Evolutionary conservation across 2,329 filamentous ascomycete species (phyloP).

Genomic region (Colletotrichum sp.): DNA sequence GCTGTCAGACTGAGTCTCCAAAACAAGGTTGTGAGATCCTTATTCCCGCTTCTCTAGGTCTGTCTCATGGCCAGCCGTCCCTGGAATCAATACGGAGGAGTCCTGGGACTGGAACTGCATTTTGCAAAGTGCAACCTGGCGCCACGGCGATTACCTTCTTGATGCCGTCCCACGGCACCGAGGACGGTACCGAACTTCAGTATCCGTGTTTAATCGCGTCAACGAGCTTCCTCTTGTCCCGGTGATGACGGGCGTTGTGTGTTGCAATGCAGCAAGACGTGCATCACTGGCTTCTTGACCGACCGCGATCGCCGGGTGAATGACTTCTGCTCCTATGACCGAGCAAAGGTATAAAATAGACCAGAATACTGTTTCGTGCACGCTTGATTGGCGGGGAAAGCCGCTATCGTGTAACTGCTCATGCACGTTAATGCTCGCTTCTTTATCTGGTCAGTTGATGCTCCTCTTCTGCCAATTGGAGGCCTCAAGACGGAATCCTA

Average conservation of each 20-base stretch:
- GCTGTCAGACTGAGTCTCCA: neutral
- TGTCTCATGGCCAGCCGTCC: neutral
- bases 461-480: neutral
- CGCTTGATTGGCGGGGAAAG: neutral
- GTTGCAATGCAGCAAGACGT: neutral
- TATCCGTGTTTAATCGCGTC: neutral
- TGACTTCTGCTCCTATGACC: neutral
- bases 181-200: neutral
- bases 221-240: neutral
- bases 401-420: constrained; percentile 56
- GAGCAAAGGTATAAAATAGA: neutral
- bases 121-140: neutral
- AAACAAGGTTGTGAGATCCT: neutral
- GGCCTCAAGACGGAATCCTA: neutral
- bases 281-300: neutral
- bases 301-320: neutral
- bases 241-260: neutral
- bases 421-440: constrained; percentile 66
- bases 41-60: neutral
- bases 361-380: neutral
- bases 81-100: neutral
- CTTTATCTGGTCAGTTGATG: neutral
- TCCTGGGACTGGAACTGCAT: neutral
- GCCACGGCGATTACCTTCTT: neutral
- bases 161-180: neutral